phyloP scores from a whole-genome alignment of 2,329 filamentous ascomycete species.

The Talaromyces albobiverticillius region DNA sequence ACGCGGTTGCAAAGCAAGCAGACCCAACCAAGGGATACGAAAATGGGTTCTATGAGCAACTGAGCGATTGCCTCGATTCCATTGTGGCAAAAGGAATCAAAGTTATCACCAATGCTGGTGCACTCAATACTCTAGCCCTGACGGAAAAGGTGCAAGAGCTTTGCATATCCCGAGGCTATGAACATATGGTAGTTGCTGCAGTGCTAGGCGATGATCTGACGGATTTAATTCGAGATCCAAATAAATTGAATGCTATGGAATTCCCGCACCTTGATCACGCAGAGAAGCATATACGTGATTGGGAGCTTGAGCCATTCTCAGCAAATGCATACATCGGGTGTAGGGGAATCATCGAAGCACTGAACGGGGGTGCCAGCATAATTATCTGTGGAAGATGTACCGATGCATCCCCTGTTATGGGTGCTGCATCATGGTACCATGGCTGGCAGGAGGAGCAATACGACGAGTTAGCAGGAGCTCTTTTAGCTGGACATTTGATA shows the following conservation, averaged over 20 bases:
- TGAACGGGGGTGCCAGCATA: conserved; percentile 40
- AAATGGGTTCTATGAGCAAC: neutral
- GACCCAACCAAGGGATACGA: neutral
- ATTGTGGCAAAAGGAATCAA: neutral
- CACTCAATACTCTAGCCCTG: neutral
- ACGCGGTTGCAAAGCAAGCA: neutral
- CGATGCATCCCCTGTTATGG: conserved; percentile 35
- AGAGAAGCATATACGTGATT: no score
- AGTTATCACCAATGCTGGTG: neutral
- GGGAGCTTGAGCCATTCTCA: neutral
- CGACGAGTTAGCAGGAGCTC: conserved; percentile 27
- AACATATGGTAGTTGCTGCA: no score
- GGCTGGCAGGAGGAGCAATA: conserved; percentile 25
- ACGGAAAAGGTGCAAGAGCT: neutral
- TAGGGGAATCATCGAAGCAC: conserved; percentile 26
- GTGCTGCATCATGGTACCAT: conserved; percentile 30
- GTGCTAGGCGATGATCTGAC: no score
- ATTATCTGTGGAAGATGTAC: conserved; percentile 42
- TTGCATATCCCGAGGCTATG: neutral
- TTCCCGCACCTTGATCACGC: neutral
- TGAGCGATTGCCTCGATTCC: neutral
- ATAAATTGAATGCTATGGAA: neutral
- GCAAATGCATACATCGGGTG: conserved; percentile 4
- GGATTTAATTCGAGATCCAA: no score
- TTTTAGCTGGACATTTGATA: conserved; percentile 26